Base-by-base conservation (phyloP, 2,329 filamentous ascomycete genomes). In the Phialemoniopsis sp. region DNA sequence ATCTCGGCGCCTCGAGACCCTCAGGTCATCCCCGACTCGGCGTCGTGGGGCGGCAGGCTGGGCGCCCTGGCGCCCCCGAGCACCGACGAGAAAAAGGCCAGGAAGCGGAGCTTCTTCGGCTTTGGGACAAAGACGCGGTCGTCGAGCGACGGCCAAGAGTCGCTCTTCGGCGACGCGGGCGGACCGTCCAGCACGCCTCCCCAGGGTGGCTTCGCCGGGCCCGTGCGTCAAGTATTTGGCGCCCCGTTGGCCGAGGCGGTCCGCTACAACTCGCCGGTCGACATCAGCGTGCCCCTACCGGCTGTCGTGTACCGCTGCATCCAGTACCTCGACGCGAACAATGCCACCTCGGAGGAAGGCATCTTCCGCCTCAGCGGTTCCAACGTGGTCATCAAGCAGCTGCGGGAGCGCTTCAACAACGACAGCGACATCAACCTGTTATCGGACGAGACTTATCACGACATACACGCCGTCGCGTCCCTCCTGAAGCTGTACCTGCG, bases 301-400 rank as follows among this genome's bases (percentile, higher is more conserved):
- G 87, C 91, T 7, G 93, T 98, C 3, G 88, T 97, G 8, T 98
- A 94, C 64, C 84, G 93, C 41, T 96, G 89, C 57, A 87, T 98
- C 45, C 88, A 97, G 60, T 98, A 95, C 59, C 74, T 98, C 14
- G 85, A 88, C 48, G 76, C 80, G 7, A 90, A 90, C 66, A 80
- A 87, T 46, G 93, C 90, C 10, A 74, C 85, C 35, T 73, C 73
- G 6, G 93, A 98, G 60, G 93, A 98, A 62, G 93, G 93, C 32
- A 95, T 98, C 32, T 98, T 98, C 73, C 82, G 93, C 37, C 73
- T 98, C 32, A 97, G 90, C 59, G 93, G 93, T n/a, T 97, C 91
- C 1, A 97, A 95, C 56, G 78, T 94, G 39, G 84, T 95, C 36
- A 95, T 98, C 64, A 95, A 91, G 62, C 81, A 81, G 41, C 75